Evolutionary conservation across 495 filamentous ascomycete genomes (phyloP).

Genomic region (Astrothelium macrocarpum): DNA sequence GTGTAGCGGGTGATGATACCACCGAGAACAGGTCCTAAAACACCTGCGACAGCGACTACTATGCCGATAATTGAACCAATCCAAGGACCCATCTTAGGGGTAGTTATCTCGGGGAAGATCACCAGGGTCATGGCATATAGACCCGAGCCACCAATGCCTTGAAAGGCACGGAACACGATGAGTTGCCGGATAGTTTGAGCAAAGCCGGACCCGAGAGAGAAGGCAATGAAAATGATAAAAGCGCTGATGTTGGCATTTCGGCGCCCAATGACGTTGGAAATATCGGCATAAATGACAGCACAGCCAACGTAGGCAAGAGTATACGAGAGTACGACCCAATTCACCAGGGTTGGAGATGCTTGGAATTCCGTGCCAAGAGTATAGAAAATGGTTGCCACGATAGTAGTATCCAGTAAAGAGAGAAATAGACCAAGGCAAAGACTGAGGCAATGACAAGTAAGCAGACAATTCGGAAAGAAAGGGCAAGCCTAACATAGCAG

Average conservation of each 20-base stretch:
- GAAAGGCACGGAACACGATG: slow-evolving; percentile 45
- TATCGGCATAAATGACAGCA: slow-evolving; percentile 6
- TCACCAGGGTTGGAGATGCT: not conserved
- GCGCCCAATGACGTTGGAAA: slow-evolving; percentile 6
- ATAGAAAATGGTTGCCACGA: not conserved
- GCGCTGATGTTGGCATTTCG: slow-evolving; percentile 1
- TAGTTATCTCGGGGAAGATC: slow-evolving; percentile 41
- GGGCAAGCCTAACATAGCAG: not conserved
- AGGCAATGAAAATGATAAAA: slow-evolving; percentile 9
- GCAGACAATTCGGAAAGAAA: not conserved
- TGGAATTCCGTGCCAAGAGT: not conserved
- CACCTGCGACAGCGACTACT: not conserved
- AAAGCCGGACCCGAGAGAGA: slow-evolving; percentile 10
- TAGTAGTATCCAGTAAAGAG: slow-evolving; percentile 1
- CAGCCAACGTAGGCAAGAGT: slow-evolving; percentile 2
- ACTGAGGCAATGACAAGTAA: not conserved
- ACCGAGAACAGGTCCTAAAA: not conserved
- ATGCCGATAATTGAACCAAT: slow-evolving; percentile 2
- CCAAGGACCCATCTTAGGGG: slow-evolving; percentile 30
- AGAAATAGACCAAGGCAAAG: not conserved
- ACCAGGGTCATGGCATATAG: slow-evolving; percentile 43
- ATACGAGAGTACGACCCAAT: not conserved
- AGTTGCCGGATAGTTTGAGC: slow-evolving; percentile 4
- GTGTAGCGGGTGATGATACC: slow-evolving; percentile 33
- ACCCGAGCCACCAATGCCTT: slow-evolving; percentile 48